Percentiles rank a stretch among this genome's conserved stretches.
Evolutionary conservation across 1,139 yeast species (phyloP).

Genomic region (Lodderomyces parapsilosis): DNA sequence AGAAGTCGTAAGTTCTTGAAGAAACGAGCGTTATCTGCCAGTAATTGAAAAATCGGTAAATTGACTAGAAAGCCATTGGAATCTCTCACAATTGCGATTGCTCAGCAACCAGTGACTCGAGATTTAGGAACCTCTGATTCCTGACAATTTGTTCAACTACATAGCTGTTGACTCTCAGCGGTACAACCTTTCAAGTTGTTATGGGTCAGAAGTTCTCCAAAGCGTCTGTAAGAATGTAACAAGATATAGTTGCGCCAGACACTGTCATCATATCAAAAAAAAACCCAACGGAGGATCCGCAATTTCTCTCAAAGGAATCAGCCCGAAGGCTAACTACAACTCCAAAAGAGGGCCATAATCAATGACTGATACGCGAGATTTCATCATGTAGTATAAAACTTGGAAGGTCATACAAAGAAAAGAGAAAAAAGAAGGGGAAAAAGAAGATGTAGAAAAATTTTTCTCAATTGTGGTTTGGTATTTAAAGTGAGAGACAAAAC

Average conservation of each 20-base stretch:
- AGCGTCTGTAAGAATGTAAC: constrained; percentile 51
- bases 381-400: constrained; percentile 62
- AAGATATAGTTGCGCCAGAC: constrained; percentile 60
- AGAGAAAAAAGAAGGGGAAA: constrained; percentile 18
- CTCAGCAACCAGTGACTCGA: no score
- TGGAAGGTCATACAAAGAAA: constrained; percentile 50
- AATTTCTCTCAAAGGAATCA: constrained; percentile 37
- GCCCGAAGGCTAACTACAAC: constrained; percentile 35
- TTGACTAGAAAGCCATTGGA: no score
- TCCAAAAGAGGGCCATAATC: constrained; percentile 41
- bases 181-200: constrained; percentile 3
- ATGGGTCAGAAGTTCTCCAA: constrained; percentile 48
- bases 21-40: no score
- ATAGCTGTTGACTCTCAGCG: background rate
- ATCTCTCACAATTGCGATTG: no score
- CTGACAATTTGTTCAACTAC: background rate
- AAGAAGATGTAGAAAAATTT: constrained; percentile 3
- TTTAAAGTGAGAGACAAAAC: background rate
- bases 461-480: background rate
- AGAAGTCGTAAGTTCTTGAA: no score
- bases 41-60: no score
- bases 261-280: constrained; percentile 56
- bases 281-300: constrained; percentile 11
- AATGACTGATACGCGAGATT: constrained; percentile 49
- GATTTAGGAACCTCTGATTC: no score